Conservation (phyloP, 495 filamentous ascomycete genomes). For the Aspergillus saccharolyticus region DNA sequence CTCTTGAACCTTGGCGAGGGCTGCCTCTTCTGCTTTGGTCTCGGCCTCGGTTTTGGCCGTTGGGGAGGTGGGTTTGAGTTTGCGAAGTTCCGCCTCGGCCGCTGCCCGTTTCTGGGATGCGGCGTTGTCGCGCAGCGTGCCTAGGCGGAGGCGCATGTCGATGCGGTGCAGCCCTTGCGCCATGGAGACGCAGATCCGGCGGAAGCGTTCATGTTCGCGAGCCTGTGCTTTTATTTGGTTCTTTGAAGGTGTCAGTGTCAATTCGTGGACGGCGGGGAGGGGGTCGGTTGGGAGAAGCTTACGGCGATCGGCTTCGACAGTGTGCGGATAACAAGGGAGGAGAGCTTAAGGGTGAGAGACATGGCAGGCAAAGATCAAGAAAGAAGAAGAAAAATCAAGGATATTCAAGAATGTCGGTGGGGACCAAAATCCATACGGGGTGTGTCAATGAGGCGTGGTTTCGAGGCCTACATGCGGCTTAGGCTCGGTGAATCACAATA, state of each 20-base stretch:
- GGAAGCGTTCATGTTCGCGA: constrained; percentile 88
- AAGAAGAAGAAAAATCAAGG: not conserved
- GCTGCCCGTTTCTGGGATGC: constrained; percentile 50
- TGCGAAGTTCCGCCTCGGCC: constrained; percentile 44
- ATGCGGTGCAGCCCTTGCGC: constrained; percentile 86
- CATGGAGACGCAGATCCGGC: constrained; percentile 62
- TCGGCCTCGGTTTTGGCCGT: constrained; percentile 79
- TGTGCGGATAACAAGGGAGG: constrained; percentile 61
- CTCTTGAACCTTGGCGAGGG: constrained; percentile 41
- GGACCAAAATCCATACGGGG: not conserved
- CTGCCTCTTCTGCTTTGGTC: constrained; percentile 55
- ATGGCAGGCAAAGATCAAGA: constrained; percentile 18
- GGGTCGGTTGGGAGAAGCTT: constrained; percentile 21
- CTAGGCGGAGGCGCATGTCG: constrained; percentile 89
- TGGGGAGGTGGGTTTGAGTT: constrained; percentile 63
- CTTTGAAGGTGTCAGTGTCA: constrained; percentile 48
- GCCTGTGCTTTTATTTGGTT: constrained; percentile 92
- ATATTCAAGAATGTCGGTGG: not conserved
- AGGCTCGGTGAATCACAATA: not conserved
- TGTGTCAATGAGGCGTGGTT: not conserved
- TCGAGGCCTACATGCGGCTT: not conserved
- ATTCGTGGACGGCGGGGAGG: constrained; percentile 30
- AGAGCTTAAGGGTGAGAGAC: constrained; percentile 63
- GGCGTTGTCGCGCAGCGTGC: constrained; percentile 73
- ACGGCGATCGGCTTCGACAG: constrained; percentile 71